Conservation (phyloP, 371 early-diverging fungal genomes). For the Apophysomyces sp. region DNA sequence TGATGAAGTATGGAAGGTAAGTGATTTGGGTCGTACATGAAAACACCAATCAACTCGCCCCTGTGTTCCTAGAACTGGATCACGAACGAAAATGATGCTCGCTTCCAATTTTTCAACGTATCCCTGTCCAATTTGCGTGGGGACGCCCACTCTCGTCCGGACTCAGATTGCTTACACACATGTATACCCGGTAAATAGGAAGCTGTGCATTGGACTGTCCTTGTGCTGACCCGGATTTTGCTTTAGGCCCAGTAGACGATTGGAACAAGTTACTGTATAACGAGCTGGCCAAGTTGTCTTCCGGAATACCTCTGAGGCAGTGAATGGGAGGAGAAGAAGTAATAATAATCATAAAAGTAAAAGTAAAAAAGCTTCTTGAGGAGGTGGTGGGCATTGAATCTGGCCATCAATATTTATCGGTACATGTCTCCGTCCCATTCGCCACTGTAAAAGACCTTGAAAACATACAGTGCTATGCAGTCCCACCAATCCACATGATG, state of each 20-base stretch:
- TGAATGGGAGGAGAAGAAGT: too few relatives aligned
- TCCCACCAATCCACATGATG: too few relatives aligned
- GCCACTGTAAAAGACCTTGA: too few relatives aligned
- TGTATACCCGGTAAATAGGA: conserved; percentile 32
- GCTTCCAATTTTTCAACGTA: conserved; percentile 34
- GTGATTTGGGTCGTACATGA: background rate
- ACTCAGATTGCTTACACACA: conserved; percentile 33
- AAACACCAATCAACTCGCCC: too few relatives aligned
- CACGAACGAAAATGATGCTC: conserved; percentile 17
- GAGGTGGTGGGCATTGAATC: too few relatives aligned
- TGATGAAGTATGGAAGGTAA: conserved; percentile 33
- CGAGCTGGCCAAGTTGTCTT: conserved; percentile 23
- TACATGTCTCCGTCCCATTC: too few relatives aligned
- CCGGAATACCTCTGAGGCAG: background rate
- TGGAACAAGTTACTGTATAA: conserved; percentile 41
- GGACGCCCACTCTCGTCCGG: conserved; percentile 40
- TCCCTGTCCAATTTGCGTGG: conserved; percentile 36
- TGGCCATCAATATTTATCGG: too few relatives aligned
- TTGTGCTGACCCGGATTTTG: background rate
- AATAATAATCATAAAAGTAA: too few relatives aligned
- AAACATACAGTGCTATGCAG: too few relatives aligned
- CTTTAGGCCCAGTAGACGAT: conserved; percentile 31
- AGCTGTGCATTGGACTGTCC: background rate
- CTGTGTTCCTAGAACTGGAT: conserved; percentile 13
- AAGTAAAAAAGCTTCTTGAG: too few relatives aligned